These are phyloP conservation scores for Ophiosphaerella herpotricha DNA, from an alignment of 2,329 filamentous ascomycete species.

Conservation along the genomic window DNA sequence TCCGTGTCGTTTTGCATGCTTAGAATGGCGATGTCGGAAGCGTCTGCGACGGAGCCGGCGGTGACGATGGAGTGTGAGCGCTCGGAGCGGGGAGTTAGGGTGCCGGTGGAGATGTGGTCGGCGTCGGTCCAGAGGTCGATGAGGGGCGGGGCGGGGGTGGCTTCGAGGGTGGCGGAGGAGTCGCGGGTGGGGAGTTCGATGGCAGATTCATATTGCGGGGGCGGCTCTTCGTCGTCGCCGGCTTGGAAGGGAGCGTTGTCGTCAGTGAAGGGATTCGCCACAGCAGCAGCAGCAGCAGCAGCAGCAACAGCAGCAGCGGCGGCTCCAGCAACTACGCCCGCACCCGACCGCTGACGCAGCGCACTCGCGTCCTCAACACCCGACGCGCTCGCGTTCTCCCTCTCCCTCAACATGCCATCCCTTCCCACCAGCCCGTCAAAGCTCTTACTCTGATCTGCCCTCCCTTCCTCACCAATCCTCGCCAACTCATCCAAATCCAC, in stretches of 20 bases:
- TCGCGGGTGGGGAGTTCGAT: constrained; percentile 31
- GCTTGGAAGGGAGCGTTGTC: constrained; percentile 51
- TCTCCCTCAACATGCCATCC: constrained; percentile 34
- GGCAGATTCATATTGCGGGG: constrained; percentile 32
- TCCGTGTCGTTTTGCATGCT: constrained; percentile 42
- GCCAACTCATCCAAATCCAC: constrained; percentile 48
- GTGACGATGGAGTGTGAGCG: constrained; percentile 26
- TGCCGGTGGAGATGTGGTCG: constrained; percentile 43
- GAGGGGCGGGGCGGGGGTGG: constrained; percentile 22
- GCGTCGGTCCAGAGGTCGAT: constrained; percentile 37
- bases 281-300: constrained; percentile 35
- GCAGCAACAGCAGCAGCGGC: constrained; percentile 43
- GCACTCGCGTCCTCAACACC: too few species aligned
- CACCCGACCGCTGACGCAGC: too few species aligned
- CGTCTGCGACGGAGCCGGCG: constrained; percentile 37
- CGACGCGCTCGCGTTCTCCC: too few species aligned
- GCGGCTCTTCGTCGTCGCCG: constrained; percentile 36
- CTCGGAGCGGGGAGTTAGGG: constrained; percentile 46
- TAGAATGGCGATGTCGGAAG: constrained; percentile 42
- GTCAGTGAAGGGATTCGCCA: constrained; percentile 53
- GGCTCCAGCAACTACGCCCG: constrained; percentile 21
- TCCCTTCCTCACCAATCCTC: constrained; percentile 36
- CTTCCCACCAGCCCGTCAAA: constrained; percentile 49
- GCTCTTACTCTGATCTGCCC: constrained; percentile 31
- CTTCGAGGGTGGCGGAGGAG: constrained; percentile 37